Conservation (phyloP, 1,284 basidiomycete species). For the Inonotus obliquus region DNA sequence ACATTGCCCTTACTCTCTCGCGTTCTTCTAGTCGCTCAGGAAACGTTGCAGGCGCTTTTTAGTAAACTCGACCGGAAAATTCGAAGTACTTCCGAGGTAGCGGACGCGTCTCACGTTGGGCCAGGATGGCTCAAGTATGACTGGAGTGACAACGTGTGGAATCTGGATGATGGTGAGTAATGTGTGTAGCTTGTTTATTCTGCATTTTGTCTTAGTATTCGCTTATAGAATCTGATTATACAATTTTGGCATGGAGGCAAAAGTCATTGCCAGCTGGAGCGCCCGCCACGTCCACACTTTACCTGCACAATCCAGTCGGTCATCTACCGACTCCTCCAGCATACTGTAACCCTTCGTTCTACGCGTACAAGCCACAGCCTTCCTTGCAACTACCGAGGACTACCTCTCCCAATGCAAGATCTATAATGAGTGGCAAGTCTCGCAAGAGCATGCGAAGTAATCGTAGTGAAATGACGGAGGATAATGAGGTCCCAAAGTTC, state of each 20-base stretch:
- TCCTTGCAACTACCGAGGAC: constrained; percentile 27
- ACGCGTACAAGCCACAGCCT: constrained; percentile 47
- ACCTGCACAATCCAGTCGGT: constrained; percentile 56
- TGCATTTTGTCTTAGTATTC: neutral
- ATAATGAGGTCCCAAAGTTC: constrained; percentile 48
- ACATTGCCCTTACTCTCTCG: neutral
- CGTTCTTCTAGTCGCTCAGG: constrained; percentile 50
- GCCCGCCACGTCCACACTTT: constrained; percentile 44
- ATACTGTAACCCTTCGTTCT: constrained; percentile 68
- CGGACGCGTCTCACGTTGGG: constrained; percentile 39
- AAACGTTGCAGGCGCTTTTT: constrained; percentile 55
- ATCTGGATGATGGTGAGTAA: constrained; percentile 67
- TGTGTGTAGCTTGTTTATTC: neutral
- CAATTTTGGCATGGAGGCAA: constrained; percentile 70
- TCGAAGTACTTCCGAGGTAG: constrained; percentile 42
- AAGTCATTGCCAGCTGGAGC: constrained; percentile 31
- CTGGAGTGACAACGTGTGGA: constrained; percentile 70
- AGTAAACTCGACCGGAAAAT: constrained; percentile 66
- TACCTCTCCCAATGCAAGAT: constrained; percentile 25
- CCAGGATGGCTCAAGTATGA: constrained; percentile 80
- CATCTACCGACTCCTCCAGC: constrained; percentile 55
- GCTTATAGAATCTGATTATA: constrained; percentile 70
- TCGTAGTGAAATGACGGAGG: constrained; percentile 27
- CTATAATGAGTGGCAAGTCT: constrained; percentile 36
- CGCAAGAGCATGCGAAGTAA: constrained; percentile 32